Conservation (phyloP, 2,329 filamentous ascomycete species). For the Aspergillus pseudoglaucus region DNA sequence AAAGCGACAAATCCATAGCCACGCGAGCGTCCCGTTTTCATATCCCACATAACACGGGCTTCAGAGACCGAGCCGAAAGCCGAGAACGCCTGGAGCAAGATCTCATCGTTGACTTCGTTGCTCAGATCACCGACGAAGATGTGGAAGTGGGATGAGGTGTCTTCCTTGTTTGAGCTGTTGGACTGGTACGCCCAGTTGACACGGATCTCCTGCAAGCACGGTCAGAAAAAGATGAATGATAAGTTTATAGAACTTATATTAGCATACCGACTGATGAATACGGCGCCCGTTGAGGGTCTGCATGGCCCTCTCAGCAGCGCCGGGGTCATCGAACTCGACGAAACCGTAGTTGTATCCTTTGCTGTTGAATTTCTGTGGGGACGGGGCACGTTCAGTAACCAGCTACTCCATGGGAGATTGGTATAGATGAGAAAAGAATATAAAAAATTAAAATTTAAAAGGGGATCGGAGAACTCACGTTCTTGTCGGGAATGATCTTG, state of each 20-base stretch:
- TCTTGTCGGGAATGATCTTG: constrained; percentile 99
- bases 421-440: not conserved
- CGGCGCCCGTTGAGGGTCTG: constrained; percentile 89
- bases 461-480: constrained; percentile 57
- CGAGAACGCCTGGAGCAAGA: constrained; percentile 87
- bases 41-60: constrained; percentile 99
- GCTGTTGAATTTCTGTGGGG: constrained; percentile 51
- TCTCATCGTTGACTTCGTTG: constrained; percentile 97
- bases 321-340: constrained; percentile 96
- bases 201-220: constrained; percentile 70
- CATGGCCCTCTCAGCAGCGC: constrained; percentile 94
- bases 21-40: constrained; percentile 97
- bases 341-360: constrained; percentile 99
- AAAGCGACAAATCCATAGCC: constrained; percentile 98
- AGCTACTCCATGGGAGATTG: no score
- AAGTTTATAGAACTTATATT: not conserved
- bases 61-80: constrained; percentile 94
- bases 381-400: no score
- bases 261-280: constrained; percentile 84
- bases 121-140: constrained; percentile 97
- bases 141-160: constrained; percentile 97
- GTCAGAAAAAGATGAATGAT: constrained; percentile 8
- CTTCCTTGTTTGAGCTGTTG: constrained; percentile 88
- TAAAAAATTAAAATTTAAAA: constrained; percentile 3
- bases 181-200: constrained; percentile 99